A percentile compares a stretch with the other conserved stretches of the same genome.
Conservation (phyloP, 768 basidiomycete genomes). For the Clathrus columnatus region DNA sequence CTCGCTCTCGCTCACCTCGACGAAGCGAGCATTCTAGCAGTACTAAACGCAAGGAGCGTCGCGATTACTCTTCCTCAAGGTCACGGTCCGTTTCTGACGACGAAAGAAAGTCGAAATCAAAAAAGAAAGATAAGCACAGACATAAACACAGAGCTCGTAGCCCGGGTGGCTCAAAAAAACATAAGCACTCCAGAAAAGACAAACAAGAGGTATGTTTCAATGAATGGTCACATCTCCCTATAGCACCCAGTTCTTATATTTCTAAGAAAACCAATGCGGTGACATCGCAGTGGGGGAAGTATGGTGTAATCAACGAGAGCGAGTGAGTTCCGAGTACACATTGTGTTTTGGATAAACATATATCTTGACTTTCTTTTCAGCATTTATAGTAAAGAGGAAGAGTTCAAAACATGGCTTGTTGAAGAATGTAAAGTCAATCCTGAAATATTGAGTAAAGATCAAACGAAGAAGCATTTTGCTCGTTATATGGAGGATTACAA, state of each 20-base stretch:
- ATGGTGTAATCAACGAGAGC: slow-evolving; percentile 74
- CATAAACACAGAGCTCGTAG: slow-evolving; percentile 6
- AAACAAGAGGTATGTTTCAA: slow-evolving; percentile 42
- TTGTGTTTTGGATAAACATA: too few species aligned
- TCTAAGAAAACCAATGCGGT: slow-evolving; percentile 49
- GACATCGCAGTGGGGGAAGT: slow-evolving; percentile 80
- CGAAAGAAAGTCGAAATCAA: not conserved
- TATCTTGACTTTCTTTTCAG: slow-evolving; percentile 28
- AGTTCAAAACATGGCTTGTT: slow-evolving; percentile 88
- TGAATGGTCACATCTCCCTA: not conserved
- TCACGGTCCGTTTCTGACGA: slow-evolving; percentile 5
- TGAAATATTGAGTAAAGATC: slow-evolving; percentile 79
- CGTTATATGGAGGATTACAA: slow-evolving; percentile 79
- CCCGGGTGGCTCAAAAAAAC: slow-evolving; percentile 25
- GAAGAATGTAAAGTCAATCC: slow-evolving; percentile 90
- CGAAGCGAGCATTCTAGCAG: slow-evolving; percentile 4
- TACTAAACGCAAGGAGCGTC: slow-evolving; percentile 8
- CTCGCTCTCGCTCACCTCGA: slow-evolving; percentile 21
- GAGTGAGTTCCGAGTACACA: slow-evolving; percentile 56
- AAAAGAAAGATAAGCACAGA: slow-evolving; percentile 4
- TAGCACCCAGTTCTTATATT: slow-evolving; percentile 18
- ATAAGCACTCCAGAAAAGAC: slow-evolving; percentile 57
- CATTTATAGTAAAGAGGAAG: slow-evolving; percentile 72
- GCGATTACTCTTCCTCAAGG: slow-evolving; percentile 9
- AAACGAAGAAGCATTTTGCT: slow-evolving; percentile 76